Base-by-base conservation (phyloP, 305 asterid genomes). In the Fraxinus ornus region DNA sequence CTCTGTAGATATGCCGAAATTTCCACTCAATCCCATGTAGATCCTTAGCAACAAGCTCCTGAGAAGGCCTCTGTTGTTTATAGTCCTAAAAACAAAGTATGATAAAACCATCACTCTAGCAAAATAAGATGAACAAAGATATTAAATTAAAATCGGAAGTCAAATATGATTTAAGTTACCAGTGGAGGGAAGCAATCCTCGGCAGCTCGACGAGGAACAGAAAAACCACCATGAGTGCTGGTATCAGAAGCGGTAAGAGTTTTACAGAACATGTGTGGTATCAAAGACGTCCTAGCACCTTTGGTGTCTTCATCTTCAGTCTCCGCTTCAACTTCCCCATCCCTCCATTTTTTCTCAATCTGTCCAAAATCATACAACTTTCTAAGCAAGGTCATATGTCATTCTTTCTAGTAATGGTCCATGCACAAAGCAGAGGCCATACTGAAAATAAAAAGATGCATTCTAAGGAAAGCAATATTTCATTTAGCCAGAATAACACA, bases 191-290 rank as follows among this genome's bases (percentile, higher is more conserved):
- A 97, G 88, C 99, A 97, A 88, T 97, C 99, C 86, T 97, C 99
- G 12, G 99, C 99, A 44, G 98, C 99, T 60, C 99, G 93, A 22
- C 99, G 98, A 28, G 99, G 99, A 64, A 97, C 99, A 19, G 99
- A 97, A 85, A 97, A 97, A 85, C 99, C 99, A 41, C 99, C 99
- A 83, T 97, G 99, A 21, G 99, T 97, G 89, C 99, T 97, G 10
- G 99, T 97, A 88, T 97, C 99, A 8, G 99, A 97, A 21, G 99
- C 99, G 0, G 99, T 97, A 80, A 97, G 98, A 30, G 98, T 97
- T 85, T 97, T 97, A 82, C 99, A 97, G 80, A 97, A 97, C 98
- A 97, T 93, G 85, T 95, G 99, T 2, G 98, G 97, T 32, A 97
- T 92, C 85, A 84, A 81, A 52, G 95, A 81, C 87, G 90, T 97